Evolutionary conservation across 192 early-diverging fungal species (phyloP), one percentile per base, ranked within the genome.

Genomic region (Dissophora globulifera): DNA sequence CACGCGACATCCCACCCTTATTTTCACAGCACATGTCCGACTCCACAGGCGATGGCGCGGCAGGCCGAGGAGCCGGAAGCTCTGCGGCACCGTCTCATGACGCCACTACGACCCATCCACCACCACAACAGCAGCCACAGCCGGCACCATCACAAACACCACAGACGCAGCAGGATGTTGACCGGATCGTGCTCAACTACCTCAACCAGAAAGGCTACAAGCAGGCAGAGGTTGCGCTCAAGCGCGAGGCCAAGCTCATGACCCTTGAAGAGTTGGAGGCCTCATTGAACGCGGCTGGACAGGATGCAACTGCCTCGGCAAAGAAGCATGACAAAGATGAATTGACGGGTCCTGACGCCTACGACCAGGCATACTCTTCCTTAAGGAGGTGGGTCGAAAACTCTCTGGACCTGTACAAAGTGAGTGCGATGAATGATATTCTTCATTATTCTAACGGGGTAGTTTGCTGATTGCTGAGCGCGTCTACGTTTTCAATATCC

Each of bases 391-490:
- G 94, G 94, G 91, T 98, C 42, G 94, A 98, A 51, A 92, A 92
- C 59, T 98, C 95, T 7, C 84, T 99, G 46, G 98, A 98, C 67
- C 86, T 89, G 62, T 99, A 95, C 86, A 94, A 92, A 87, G 92
- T 93, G 78, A 47, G 55, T 16, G 7, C 11, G 9, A 53, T 9
- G 20, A 50, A 27, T 10, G n/a, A n/a, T n/a, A n/a, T n/a, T n/a
- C n/a, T n/a, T n/a, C n/a, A n/a, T n/a, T n/a, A n/a, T n/a, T n/a
- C n/a, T n/a, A n/a, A n/a, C n/a, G n/a, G n/a, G n/a, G n/a, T n/a
- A n/a, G n/a, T n/a, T n/a, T n/a, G n/a, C n/a, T n/a, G n/a, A n/a
- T n/a, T n/a, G n/a, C n/a, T n/a, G n/a, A n/a, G n/a, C n/a, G n/a
- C n/a, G n/a, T n/a, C n/a, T n/a, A 40, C 38, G 38, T 40, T 40